Evolutionary conservation across 2,329 filamentous ascomycete genomes (phyloP).

Genomic region (Paracoccidioides lutzii): DNA sequence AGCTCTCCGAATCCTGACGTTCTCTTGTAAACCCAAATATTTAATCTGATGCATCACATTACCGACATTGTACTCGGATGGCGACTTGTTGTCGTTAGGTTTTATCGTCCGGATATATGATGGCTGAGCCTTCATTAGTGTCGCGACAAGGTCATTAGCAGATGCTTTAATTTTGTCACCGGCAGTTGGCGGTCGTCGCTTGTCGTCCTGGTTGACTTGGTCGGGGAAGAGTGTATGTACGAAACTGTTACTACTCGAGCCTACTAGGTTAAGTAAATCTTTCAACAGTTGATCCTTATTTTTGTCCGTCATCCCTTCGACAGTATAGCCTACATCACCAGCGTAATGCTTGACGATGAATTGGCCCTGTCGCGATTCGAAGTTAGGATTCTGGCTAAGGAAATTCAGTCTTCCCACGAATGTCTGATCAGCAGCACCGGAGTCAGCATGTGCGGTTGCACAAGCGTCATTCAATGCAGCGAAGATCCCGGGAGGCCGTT

Average conservation of each 20-base stretch:
- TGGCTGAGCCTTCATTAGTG: constrained; percentile 91
- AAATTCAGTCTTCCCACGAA: constrained; percentile 90
- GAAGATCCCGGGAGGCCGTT: constrained; percentile 80
- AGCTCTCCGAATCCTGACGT: constrained; percentile 90
- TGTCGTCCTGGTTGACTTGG: constrained; percentile 90
- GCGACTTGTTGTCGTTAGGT: constrained; percentile 97
- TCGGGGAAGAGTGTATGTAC: constrained; percentile 82
- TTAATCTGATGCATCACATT: constrained; percentile 98
- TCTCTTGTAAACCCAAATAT: constrained; percentile 97
- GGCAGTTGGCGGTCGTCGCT: constrained; percentile 81
- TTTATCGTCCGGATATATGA: constrained; percentile 99
- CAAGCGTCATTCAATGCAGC: constrained; percentile 95
- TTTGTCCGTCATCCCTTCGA: constrained; percentile 97
- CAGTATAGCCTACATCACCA: constrained; percentile 86
- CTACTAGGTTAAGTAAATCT: constrained; percentile 77
- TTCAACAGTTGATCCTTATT: constrained; percentile 97
- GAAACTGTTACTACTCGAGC: constrained; percentile 71
- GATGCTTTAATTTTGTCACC: constrained; percentile 93
- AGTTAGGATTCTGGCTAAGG: constrained; percentile 74
- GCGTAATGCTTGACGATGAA: constrained; percentile 99
- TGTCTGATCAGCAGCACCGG: constrained; percentile 82
- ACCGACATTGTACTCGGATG: constrained; percentile 75
- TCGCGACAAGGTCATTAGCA: constrained; percentile 87
- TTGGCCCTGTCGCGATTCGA: constrained; percentile 81
- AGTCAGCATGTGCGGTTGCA: constrained; percentile 94